Percentiles rank a stretch among this genome's conserved stretches.
Evolutionary conservation across 371 early-diverging fungal species (phyloP).

Genomic region (Zychaea mexicana): DNA sequence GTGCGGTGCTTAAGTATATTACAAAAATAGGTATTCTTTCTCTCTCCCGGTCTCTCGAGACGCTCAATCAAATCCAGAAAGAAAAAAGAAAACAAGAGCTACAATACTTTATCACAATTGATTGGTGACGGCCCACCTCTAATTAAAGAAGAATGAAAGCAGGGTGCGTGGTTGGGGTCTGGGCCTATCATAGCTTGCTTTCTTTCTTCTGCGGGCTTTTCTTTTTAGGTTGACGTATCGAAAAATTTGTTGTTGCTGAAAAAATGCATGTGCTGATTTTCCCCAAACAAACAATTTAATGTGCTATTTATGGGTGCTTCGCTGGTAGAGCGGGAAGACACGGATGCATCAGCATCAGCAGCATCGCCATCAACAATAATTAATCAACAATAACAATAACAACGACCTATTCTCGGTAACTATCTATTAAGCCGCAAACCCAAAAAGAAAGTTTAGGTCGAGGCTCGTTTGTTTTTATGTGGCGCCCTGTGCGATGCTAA

Average conservation of each 20-base stretch:
- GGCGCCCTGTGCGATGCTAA: too few species aligned
- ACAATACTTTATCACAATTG: background rate
- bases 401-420: background rate
- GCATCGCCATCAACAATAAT: background rate
- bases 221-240: background rate
- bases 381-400: background rate
- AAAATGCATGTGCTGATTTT: background rate
- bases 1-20: background rate
- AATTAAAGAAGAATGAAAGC: too few species aligned
- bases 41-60: too few species aligned
- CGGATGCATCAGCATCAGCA: too few species aligned
- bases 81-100: background rate
- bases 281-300: conserved; percentile 3
- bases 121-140: too few species aligned
- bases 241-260: background rate
- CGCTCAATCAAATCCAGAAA: too few species aligned
- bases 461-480: background rate
- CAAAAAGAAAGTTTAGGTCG: too few species aligned
- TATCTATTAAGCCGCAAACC: too few species aligned
- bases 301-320: conserved; percentile 1
- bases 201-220: background rate
- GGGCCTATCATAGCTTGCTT: background rate
- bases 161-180: background rate
- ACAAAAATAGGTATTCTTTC: background rate
- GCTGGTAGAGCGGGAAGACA: background rate